Base-by-base conservation (phyloP, 768 basidiomycete species). In the Trametes cinnabarina region DNA sequence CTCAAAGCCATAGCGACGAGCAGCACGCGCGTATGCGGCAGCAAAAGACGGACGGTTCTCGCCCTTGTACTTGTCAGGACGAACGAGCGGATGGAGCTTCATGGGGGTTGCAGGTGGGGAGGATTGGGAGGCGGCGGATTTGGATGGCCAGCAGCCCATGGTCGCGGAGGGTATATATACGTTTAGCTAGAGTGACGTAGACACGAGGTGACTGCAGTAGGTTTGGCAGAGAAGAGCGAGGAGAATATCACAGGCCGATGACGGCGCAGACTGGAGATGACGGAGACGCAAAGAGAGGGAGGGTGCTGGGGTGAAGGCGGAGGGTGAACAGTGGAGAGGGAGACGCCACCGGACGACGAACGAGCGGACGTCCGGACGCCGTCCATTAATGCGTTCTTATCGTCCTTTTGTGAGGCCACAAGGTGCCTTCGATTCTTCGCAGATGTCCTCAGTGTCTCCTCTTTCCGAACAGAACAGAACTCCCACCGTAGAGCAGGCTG, bases 21-120 rank as follows among this genome's bases (percentile, higher is more conserved):
- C 69, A 11, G 69, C 69, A 37, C 69, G 69, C 6, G 69, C 69
- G 52, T 70, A 70, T 2, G 65, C 69, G 19, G 69, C 53, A 41
- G 65, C 57, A 58, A 70, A 70, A 23, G 69, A 68, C 11, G 69
- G 69, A 10, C 69, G 62, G 35, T 63, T 58, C 17, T 60, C 65
- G 48, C 47, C 41, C 40, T 60, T 48, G 61, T 66, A 69, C 43
- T 47, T 30, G 5, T 60, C 60, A 35, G 68, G 66, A 22, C 68
- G 66, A 19, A 57, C 43, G 49, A 69, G 66, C 14, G 60, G 51
- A 47, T 68, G 64, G n/a, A 68, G 60, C 28, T 52, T 59, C 55
- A 56, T 61, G 49, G 34, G 22, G 11, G 39, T 14, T 6, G 32
- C 3, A 15, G 42, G n/a, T 34, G 47, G 42, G 37, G 35, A 20